Percentiles rank a stretch among this genome's conserved stretches.
phyloP scores from a whole-genome alignment of 2,329 filamentous ascomycete species.

The Raffaelea deltoideospora region DNA sequence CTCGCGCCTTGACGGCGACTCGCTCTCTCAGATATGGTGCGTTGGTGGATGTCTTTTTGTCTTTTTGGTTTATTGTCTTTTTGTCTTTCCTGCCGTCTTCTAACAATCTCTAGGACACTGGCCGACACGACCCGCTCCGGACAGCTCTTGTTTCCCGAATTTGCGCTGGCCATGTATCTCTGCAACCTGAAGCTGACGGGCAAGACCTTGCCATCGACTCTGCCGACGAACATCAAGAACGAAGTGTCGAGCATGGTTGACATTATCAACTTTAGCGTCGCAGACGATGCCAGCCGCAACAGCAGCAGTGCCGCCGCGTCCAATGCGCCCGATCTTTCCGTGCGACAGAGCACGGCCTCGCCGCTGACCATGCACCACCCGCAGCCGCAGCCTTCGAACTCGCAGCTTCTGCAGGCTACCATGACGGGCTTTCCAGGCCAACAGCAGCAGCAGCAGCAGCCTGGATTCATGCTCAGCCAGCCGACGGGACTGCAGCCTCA shows the following conservation, averaged over 20 bases:
- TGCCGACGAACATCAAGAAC: slow-evolving; percentile 83
- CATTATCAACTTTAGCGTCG: slow-evolving; percentile 90
- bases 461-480: slow-evolving; percentile 39
- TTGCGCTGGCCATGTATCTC: slow-evolving; percentile 94
- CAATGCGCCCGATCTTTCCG: slow-evolving; percentile 57
- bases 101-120: slow-evolving; percentile 54
- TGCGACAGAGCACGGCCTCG: slow-evolving; percentile 30
- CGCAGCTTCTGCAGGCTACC: slow-evolving; percentile 47
- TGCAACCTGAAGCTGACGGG: slow-evolving; percentile 88
- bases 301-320: slow-evolving; percentile 22
- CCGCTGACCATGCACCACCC: slow-evolving; percentile 49
- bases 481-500: slow-evolving; percentile 48
- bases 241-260: slow-evolving; percentile 99
- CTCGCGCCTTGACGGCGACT: slow-evolving; percentile 75
- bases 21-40: slow-evolving; percentile 85
- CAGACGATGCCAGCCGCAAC: slow-evolving; percentile 49
- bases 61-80: too few species aligned
- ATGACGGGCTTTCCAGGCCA: slow-evolving; percentile 53
- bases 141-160: slow-evolving; percentile 92
- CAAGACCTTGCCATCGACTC: slow-evolving; percentile 55
- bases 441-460: slow-evolving; percentile 25
- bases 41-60: too few species aligned
- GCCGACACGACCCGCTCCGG: slow-evolving; percentile 94
- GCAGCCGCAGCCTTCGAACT: slow-evolving; percentile 59
- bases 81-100: too few species aligned